Conservation (phyloP, 306 rosid genomes). For the Lathyrus oleraceus region DNA sequence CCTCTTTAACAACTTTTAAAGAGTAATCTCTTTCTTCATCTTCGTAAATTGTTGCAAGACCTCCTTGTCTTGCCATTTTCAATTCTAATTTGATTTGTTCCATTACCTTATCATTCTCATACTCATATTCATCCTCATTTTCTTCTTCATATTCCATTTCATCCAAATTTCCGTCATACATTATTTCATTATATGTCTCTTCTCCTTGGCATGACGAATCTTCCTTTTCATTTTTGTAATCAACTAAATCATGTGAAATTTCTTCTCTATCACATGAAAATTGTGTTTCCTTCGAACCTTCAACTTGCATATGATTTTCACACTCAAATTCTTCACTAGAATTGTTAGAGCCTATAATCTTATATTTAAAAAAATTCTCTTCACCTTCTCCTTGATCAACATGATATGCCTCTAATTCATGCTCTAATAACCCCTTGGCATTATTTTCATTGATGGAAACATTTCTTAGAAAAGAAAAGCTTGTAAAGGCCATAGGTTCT, state of each 20-base stretch:
- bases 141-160: conserved; percentile 39
- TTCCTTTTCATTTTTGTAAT: conserved; percentile 4
- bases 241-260: not conserved
- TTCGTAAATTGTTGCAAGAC: conserved; percentile 77
- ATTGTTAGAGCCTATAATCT: conserved; percentile 35
- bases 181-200: conserved; percentile 13
- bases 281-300: conserved; percentile 25
- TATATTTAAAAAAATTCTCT: conserved; percentile 30
- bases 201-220: conserved; percentile 31
- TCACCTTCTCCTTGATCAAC: conserved; percentile 11
- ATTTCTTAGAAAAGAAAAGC: conserved; percentile 47
- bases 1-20: conserved; percentile 36
- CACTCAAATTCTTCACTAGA: conserved; percentile 34
- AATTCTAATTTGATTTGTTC: conserved; percentile 72
- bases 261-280: conserved; percentile 17
- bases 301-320: conserved; percentile 14
- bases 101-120: conserved; percentile 72
- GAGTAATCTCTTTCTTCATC: conserved; percentile 46
- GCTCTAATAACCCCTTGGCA: conserved; percentile 13
- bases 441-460: conserved; percentile 20
- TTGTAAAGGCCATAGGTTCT: conserved; percentile 48
- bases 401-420: conserved; percentile 17
- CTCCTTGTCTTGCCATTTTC: conserved; percentile 65
- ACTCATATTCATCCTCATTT: conserved; percentile 33
- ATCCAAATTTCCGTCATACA: conserved; percentile 25